Conservation (phyloP, 257 asterid genomes). For the Dorcoceras hygrometricum region DNA sequence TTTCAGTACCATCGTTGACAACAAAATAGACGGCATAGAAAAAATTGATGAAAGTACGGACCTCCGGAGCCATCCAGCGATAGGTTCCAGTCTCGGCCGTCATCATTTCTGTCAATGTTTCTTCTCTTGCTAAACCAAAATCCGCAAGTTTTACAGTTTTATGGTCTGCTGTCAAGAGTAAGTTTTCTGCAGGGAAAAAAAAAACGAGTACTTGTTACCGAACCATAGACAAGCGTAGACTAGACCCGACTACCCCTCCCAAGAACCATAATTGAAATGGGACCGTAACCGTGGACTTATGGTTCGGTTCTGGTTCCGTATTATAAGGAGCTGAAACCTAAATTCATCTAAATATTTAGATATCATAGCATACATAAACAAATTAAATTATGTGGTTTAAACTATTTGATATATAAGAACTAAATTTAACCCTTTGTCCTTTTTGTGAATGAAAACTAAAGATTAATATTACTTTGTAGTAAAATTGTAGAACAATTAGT, state of each 20-base stretch:
- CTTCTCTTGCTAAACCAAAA: constrained; percentile 98
- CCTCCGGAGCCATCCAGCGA: constrained; percentile 99
- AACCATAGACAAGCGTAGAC: no score
- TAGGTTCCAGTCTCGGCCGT: constrained; percentile 99
- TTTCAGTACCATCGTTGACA: constrained; percentile 1
- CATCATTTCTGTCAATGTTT: constrained; percentile 98
- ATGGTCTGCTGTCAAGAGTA: constrained; percentile 83
- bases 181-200: constrained; percentile 56
- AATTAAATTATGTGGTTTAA: no score
- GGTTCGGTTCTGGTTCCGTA: no score
- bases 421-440: no score
- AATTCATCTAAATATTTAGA: no score
- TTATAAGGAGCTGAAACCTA: no score
- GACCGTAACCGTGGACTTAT: background rate
- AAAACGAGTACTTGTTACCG: background rate
- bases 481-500: no score
- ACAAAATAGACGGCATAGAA: background rate
- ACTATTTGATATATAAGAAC: no score
- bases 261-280: background rate
- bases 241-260: no score
- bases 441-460: no score
- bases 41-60: constrained; percentile 20
- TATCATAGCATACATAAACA: no score
- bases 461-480: no score
- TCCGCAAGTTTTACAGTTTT: constrained; percentile 85